phyloP scores from a whole-genome alignment of 352 stramenopile genomes.

The Phytophthora nicotianae region DNA sequence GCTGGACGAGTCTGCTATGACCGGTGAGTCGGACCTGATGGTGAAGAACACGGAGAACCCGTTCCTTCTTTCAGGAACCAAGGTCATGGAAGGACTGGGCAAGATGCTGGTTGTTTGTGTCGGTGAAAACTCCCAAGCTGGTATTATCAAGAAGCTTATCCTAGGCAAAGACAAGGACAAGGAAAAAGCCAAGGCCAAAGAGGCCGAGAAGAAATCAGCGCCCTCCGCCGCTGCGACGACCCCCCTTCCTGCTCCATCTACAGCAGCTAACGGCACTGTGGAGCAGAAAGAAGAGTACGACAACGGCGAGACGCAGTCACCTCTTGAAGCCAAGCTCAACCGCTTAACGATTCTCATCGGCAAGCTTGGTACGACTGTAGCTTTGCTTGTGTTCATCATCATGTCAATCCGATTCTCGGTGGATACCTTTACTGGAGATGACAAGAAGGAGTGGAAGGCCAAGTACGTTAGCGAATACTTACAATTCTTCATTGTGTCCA shows the following conservation, averaged over 20 bases:
- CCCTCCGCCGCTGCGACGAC: constrained; percentile 16
- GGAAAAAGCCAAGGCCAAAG: constrained; percentile 30
- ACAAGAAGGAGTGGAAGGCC: constrained; percentile 47
- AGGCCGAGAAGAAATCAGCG: constrained; percentile 20
- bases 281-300: constrained; percentile 73
- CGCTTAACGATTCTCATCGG: constrained; percentile 83
- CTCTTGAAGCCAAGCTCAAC: constrained; percentile 88
- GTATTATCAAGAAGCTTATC: constrained; percentile 92
- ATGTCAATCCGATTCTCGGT: constrained; percentile 78
- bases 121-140: constrained; percentile 92
- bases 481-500: constrained; percentile 85
- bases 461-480: constrained; percentile 74
- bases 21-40: constrained; percentile 91
- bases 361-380: constrained; percentile 76
- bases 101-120: constrained; percentile 95
- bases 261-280: constrained; percentile 82
- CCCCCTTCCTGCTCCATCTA: constrained; percentile 4
- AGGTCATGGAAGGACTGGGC: constrained; percentile 92
- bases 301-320: constrained; percentile 62
- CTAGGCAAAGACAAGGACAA: constrained; percentile 75
- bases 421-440: constrained; percentile 54
- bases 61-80: constrained; percentile 95
- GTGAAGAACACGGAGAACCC: constrained; percentile 85
- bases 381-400: constrained; percentile 80
- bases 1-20: constrained; percentile 92